Percentiles rank a stretch among this genome's conserved stretches.
Evolutionary conservation across 257 asterid genomes (phyloP).

Genomic region (Capsicum baccatum): DNA sequence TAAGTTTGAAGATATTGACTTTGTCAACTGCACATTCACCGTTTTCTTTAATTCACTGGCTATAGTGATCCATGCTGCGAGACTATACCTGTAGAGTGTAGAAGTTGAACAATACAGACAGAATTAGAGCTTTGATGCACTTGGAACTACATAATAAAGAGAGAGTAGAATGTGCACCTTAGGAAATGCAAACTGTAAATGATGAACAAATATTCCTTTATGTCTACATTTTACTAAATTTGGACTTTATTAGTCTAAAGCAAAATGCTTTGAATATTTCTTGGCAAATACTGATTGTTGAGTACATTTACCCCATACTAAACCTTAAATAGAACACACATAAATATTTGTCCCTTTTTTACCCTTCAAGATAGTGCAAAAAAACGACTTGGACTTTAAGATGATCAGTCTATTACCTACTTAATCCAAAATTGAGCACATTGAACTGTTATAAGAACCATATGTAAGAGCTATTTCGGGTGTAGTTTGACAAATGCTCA

Average conservation of each 20-base stretch:
- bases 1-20: background rate
- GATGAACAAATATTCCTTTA: background rate
- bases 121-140: background rate
- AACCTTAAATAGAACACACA: background rate
- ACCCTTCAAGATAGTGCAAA: too few species aligned
- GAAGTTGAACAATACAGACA: background rate
- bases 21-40: background rate
- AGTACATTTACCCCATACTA: background rate
- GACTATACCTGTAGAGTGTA: background rate
- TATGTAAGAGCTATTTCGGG: background rate
- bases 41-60: background rate
- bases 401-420: background rate
- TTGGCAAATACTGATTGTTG: background rate
- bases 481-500: background rate
- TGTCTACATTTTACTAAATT: background rate
- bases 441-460: background rate
- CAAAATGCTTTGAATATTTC: background rate
- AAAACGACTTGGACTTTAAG: background rate
- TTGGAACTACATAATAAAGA: background rate
- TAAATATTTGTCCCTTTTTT: background rate
- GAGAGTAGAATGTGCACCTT: background rate
- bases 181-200: background rate
- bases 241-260: background rate
- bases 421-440: background rate
- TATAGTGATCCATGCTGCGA: background rate